A percentile compares a stretch with the other conserved stretches of the same genome.
Evolutionary conservation across 2,329 filamentous ascomycete genomes (phyloP).

Genomic region (Cercospora canescens): DNA sequence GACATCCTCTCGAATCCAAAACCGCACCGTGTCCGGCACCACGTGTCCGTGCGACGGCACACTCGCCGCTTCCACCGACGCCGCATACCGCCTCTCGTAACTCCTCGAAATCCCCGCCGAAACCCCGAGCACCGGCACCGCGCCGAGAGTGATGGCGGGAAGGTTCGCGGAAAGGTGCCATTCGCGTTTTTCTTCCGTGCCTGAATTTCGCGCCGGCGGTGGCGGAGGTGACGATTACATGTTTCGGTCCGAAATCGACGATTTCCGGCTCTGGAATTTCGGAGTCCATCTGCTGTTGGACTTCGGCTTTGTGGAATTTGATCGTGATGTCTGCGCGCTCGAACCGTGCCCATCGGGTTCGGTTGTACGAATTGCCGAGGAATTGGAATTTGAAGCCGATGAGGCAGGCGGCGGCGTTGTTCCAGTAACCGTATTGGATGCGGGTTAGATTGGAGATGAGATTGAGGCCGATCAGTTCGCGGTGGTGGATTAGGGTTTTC

Average conservation of each 20-base stretch:
- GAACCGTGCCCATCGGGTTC: slow-evolving; percentile 8
- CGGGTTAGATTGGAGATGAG: slow-evolving; percentile 15
- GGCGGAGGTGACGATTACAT: background rate
- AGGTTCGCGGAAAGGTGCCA: slow-evolving; percentile 14
- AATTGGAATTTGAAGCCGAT: slow-evolving; percentile 20
- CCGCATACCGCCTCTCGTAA: slow-evolving; percentile 1
- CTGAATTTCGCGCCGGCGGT: background rate
- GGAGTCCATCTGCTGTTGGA: background rate
- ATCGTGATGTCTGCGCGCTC: slow-evolving; percentile 17
- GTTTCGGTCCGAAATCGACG: slow-evolving; percentile 18
- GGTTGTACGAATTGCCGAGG: background rate
- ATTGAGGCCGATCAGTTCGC: slow-evolving; percentile 12
- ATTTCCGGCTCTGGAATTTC: background rate
- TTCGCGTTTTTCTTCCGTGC: slow-evolving; percentile 12
- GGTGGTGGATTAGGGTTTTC: slow-evolving; percentile 11
- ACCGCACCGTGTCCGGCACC: slow-evolving; percentile 7
- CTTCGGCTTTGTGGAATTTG: background rate
- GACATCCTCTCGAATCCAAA: slow-evolving; percentile 14
- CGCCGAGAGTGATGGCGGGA: slow-evolving; percentile 1
- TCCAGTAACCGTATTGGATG: slow-evolving; percentile 17
- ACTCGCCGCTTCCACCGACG: slow-evolving; percentile 5
- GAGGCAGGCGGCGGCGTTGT: slow-evolving; percentile 12
- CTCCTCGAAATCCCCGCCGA: background rate
- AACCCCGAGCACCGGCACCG: background rate
- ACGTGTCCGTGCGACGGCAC: slow-evolving; percentile 6